Evolutionary conservation across 306 rosid genomes (phyloP).

Genomic region (Oxytropis ochrocephala): DNA sequence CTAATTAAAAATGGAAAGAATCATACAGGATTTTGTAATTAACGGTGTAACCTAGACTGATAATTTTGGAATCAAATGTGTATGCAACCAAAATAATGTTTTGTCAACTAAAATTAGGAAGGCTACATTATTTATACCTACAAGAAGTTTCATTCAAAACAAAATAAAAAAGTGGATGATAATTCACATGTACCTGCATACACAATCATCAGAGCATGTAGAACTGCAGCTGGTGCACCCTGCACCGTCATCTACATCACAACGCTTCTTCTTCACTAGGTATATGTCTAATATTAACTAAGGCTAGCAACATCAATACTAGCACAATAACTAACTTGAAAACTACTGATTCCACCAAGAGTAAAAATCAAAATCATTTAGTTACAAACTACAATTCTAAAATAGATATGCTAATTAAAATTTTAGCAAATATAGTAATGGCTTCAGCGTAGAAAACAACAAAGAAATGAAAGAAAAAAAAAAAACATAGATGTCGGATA

Average conservation of each 20-base stretch:
- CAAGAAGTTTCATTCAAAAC: not conserved
- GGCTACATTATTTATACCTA: not conserved
- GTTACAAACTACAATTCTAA: conserved; percentile 15
- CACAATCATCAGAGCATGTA: conserved; percentile 69
- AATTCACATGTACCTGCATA: conserved; percentile 61
- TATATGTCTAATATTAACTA: conserved; percentile 55
- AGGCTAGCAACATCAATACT: conserved; percentile 32
- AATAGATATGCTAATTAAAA: not conserved
- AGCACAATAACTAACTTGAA: conserved; percentile 1
- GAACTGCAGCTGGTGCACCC: conserved; percentile 71
- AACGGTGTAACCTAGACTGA: too few species aligned
- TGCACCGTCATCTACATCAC: conserved; percentile 54
- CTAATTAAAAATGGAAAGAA: too few species aligned
- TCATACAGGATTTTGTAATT: too few species aligned
- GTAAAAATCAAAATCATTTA: not conserved
- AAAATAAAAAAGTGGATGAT: conserved; percentile 5
- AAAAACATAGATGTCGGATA: conserved; percentile 64
- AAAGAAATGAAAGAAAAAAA: too few species aligned
- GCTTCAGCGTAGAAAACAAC: conserved; percentile 9
- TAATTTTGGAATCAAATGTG: not conserved
- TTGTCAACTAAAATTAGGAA: not conserved
- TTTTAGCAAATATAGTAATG: not conserved
- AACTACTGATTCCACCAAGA: not conserved
- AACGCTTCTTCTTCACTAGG: conserved; percentile 78
- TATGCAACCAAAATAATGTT: not conserved